Evolutionary conservation across 495 filamentous ascomycete genomes (phyloP).

Genomic region (Aspergillus wentii): DNA sequence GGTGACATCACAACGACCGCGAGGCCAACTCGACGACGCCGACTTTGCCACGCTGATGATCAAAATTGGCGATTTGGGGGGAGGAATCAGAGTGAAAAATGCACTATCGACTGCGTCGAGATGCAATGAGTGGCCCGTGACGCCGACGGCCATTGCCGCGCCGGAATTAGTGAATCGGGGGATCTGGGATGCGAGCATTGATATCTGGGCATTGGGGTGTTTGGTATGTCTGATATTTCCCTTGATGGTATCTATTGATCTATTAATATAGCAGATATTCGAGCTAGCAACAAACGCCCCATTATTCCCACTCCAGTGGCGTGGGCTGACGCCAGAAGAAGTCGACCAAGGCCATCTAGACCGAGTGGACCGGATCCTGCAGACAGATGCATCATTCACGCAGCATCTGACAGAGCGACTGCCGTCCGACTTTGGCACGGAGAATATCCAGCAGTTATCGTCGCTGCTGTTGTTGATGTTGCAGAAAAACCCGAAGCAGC

Average conservation of each 20-base stretch:
- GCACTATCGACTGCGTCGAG: slow-evolving; percentile 5
- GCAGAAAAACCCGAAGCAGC: slow-evolving; percentile 8
- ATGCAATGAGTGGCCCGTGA: slow-evolving; percentile 8
- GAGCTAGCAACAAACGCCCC: slow-evolving; percentile 21
- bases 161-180: slow-evolving; percentile 13
- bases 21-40: slow-evolving; percentile 10
- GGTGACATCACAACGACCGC: slow-evolving; percentile 10
- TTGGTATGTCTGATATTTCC: slow-evolving; percentile 11
- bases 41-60: slow-evolving; percentile 9
- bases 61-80: slow-evolving; percentile 20
- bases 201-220: slow-evolving; percentile 18
- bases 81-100: slow-evolving; percentile 6
- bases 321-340: slow-evolving; percentile 10
- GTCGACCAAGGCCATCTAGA: slow-evolving; percentile 8
- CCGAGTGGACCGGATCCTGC: slow-evolving; percentile 4
- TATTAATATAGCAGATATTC: slow-evolving; percentile 18
- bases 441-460: slow-evolving; percentile 8
- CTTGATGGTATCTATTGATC: slow-evolving; percentile 1
- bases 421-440: slow-evolving; percentile 11
- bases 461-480: slow-evolving; percentile 14
- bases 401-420: slow-evolving; percentile 10
- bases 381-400: slow-evolving; percentile 5
- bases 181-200: slow-evolving; percentile 11
- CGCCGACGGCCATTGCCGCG: slow-evolving; percentile 12
- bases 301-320: slow-evolving; percentile 13